These are phyloP conservation scores for Sugiyamaella pinicola DNA, from an alignment of 1,139 yeast species.

Conservation along the genomic window DNA sequence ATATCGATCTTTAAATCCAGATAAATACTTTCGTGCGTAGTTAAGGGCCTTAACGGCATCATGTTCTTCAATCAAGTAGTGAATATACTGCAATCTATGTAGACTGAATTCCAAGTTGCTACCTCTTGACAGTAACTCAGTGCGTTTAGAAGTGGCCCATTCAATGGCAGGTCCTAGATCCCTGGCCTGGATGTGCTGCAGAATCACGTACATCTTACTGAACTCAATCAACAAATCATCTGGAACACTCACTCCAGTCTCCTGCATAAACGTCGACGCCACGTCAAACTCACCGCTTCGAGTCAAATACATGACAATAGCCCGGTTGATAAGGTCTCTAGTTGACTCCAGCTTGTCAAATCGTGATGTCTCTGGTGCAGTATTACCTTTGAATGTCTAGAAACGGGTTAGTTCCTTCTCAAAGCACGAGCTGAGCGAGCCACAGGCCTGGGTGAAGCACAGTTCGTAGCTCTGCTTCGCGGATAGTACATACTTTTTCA, in stretches of 20 bases:
- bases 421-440: not conserved
- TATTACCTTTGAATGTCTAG: slow-evolving; percentile 36
- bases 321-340: slow-evolving; percentile 36
- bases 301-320: slow-evolving; percentile 50
- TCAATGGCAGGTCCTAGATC: slow-evolving; percentile 46
- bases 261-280: slow-evolving; percentile 41
- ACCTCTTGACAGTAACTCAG: slow-evolving; percentile 37
- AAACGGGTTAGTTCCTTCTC: not conserved
- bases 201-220: slow-evolving; percentile 42
- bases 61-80: slow-evolving; percentile 37
- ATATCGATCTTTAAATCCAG: slow-evolving; percentile 48
- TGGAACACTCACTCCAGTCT: slow-evolving; percentile 41
- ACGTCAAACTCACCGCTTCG: slow-evolving; percentile 50
- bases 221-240: slow-evolving; percentile 42
- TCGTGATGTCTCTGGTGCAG: slow-evolving; percentile 27
- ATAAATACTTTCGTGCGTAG: slow-evolving; percentile 59
- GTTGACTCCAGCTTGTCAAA: slow-evolving; percentile 13
- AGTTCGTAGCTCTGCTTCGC: not conserved
- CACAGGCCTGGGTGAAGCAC: not conserved
- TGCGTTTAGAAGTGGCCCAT: slow-evolving; percentile 46
- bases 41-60: slow-evolving; percentile 47
- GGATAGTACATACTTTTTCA: slow-evolving; percentile 34
- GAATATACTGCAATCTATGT: slow-evolving; percentile 59
- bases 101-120: slow-evolving; percentile 61
- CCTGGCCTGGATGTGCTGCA: slow-evolving; percentile 36